Evolutionary conservation across 768 basidiomycete species (phyloP), one percentile per base, ranked within the genome.

Genomic region (Baorangia bicolor): DNA sequence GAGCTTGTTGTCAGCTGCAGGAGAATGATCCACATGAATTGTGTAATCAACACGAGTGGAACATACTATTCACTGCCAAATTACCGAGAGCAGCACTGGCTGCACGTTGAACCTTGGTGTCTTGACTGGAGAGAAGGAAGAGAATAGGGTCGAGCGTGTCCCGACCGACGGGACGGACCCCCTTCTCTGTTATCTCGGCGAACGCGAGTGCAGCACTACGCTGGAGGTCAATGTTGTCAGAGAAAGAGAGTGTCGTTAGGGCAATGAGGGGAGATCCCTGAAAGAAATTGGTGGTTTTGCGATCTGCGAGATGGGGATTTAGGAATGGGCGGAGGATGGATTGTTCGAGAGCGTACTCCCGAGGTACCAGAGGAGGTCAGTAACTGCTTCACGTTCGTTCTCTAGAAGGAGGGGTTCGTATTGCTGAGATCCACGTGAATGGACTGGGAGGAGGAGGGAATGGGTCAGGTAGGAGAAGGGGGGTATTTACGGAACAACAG

Each of bases 121-220:
- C 97, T 73, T 98, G 97, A 68, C 92, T 94, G 65, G 93, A 91
- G 62, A 99, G 82, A 59, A 99, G 85, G 74, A 97, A 99, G 53
- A 98, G 85, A 58, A 99, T 95, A 49, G 97, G 97, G 74, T 99
- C 97, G 64, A 99, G 83, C 20, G 97, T 99, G 71, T 98, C 97
- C 59, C 97, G 82, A 14, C 91, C 94, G 21, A 99, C 97, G 43
- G 92, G 93, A 41, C 95, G 85, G 49, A 98, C 96, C 75, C 98
- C 97, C 77, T 98, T 98, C 78, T 99, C 97, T 23, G 97, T 99
- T 57, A 99, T 99, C 74, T 99, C 97, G 35, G 97, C 97, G 68
- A 98, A 99, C 0, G 97, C 97, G 41, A 99, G 83, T 5, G 97
- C 97, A 2, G 97, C 97, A 61, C 93, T 96, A 47, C 97, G 86